These are phyloP conservation scores for Aschersonia sp. DNA, from an alignment of 2,329 filamentous ascomycete species.

Conservation along the genomic window DNA sequence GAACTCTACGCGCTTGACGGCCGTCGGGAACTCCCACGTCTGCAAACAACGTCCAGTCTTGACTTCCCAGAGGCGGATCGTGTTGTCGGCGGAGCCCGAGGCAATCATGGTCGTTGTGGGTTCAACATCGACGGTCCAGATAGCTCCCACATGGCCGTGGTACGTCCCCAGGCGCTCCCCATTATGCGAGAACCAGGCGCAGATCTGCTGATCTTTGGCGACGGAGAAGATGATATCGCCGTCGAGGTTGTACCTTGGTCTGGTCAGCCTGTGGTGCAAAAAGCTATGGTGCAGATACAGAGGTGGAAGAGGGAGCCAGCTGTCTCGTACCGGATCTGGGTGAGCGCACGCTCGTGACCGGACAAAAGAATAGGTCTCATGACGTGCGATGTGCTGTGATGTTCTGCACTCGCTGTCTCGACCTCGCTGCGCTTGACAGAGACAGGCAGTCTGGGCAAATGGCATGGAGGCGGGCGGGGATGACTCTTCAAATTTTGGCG, in stretches of 20 bases:
- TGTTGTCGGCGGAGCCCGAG: constrained; percentile 95
- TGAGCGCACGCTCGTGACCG: constrained; percentile 93
- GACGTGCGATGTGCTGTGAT: constrained; percentile 25
- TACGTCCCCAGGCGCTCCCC: constrained; percentile 96
- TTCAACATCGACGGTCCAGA: constrained; percentile 98
- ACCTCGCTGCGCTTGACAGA: neutral
- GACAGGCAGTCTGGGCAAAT: neutral
- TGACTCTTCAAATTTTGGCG: constrained; percentile 25
- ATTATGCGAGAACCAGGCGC: constrained; percentile 95
- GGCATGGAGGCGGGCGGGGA: too few relatives aligned
- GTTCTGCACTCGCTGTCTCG: constrained; percentile 4
- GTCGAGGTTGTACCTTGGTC: constrained; percentile 68
- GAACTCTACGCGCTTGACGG: constrained; percentile 97
- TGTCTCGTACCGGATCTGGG: constrained; percentile 68
- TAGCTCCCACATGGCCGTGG: constrained; percentile 89
- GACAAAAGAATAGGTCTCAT: constrained; percentile 97
- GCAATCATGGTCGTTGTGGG: constrained; percentile 84
- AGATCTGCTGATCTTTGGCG: constrained; percentile 91
- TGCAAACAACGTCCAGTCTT: constrained; percentile 87
- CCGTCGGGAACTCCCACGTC: constrained; percentile 94
- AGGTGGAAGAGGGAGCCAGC: constrained; percentile 1
- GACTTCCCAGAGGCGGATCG: constrained; percentile 92
- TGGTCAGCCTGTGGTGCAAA: constrained; percentile 2
- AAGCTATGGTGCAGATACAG: constrained; percentile 6
- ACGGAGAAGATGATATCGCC: constrained; percentile 95